Percentiles rank a stretch among this genome's conserved stretches.
Evolutionary conservation across 2,329 filamentous ascomycete genomes (phyloP).

Genomic region (Leptoxyphium fumago): DNA sequence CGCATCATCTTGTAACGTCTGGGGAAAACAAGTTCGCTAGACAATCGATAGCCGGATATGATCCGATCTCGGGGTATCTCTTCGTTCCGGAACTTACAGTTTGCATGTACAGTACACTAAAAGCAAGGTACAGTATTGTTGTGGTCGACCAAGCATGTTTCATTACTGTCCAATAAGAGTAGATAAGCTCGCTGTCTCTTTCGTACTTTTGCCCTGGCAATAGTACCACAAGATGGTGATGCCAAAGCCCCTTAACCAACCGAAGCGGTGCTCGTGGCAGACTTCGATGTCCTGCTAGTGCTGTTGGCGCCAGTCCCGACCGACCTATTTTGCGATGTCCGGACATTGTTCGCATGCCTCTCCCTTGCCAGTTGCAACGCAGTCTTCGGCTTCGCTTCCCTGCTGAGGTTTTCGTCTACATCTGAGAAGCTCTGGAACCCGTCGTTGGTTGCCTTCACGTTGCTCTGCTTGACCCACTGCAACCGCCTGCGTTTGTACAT

Average conservation of each 20-base stretch:
- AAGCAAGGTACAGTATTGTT: too few species aligned
- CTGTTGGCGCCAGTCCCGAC: neutral
- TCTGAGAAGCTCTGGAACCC: slow-evolving; percentile 37
- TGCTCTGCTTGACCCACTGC: slow-evolving; percentile 50
- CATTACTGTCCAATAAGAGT: too few species aligned
- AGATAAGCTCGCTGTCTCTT: too few species aligned
- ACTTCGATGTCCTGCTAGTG: neutral
- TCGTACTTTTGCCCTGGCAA: too few species aligned
- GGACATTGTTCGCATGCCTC: slow-evolving; percentile 34
- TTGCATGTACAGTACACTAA: too few species aligned
- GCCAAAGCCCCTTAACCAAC: neutral
- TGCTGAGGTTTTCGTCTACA: slow-evolving; percentile 13
- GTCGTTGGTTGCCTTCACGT: slow-evolving; percentile 35
- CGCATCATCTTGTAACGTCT: too few species aligned
- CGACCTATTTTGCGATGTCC: slow-evolving; percentile 10
- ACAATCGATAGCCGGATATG: too few species aligned
- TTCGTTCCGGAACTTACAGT: too few species aligned
- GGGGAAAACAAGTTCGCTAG: too few species aligned
- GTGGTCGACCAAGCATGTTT: too few species aligned
- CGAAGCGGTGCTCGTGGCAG: neutral
- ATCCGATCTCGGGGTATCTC: too few species aligned
- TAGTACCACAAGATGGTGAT: too few species aligned
- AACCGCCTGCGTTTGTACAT: slow-evolving; percentile 47
- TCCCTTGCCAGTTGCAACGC: slow-evolving; percentile 44
- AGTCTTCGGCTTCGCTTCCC: slow-evolving; percentile 26